A percentile compares a stretch with the other conserved stretches of the same genome.
Conservation (phyloP, 441 rosid genomes). For the Erodium trifolium region DNA sequence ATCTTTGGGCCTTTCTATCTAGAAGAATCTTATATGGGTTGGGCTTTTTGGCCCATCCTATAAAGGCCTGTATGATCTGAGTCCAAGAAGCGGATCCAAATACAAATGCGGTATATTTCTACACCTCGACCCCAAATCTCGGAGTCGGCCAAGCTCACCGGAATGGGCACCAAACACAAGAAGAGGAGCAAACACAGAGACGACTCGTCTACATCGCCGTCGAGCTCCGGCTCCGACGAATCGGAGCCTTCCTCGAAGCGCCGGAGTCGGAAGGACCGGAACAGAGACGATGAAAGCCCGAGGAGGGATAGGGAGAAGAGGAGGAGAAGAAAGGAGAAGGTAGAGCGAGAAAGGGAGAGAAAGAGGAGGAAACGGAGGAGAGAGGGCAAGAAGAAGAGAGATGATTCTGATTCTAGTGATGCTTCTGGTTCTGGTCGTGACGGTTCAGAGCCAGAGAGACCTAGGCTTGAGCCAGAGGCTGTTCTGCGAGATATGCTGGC, state of each 20-base stretch:
- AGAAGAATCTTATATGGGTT: too few relatives aligned
- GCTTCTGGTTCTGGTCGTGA: constrained; percentile 24
- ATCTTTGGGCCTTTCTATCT: neutral
- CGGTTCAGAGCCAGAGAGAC: constrained; percentile 26
- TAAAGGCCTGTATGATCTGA: neutral
- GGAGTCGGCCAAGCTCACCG: neutral
- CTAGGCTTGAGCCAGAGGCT: constrained; percentile 34
- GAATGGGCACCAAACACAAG: constrained; percentile 37
- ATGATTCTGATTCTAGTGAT: constrained; percentile 31
- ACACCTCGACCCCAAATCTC: neutral
- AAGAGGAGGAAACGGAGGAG: constrained; percentile 32
- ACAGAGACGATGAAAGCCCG: constrained; percentile 35
- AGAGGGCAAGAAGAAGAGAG: constrained; percentile 34
- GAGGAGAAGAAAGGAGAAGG: constrained; percentile 24
- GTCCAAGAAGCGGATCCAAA: neutral
- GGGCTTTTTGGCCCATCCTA: neutral
- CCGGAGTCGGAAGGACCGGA: constrained; percentile 30
- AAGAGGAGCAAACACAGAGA: constrained; percentile 20
- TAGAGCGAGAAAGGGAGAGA: constrained; percentile 28
- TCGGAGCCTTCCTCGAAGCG: constrained; percentile 39
- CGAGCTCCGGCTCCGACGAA: constrained; percentile 33
- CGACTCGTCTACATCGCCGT: constrained; percentile 30
- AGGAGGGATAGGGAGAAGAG: constrained; percentile 44
- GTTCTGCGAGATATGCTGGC: constrained; percentile 40
- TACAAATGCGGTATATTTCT: neutral